A percentile compares a stretch with the other conserved stretches of the same genome.
These are phyloP conservation scores for Tolypocladium capitatum DNA, from an alignment of 2,329 filamentous ascomycete genomes.

Conservation along the genomic window DNA sequence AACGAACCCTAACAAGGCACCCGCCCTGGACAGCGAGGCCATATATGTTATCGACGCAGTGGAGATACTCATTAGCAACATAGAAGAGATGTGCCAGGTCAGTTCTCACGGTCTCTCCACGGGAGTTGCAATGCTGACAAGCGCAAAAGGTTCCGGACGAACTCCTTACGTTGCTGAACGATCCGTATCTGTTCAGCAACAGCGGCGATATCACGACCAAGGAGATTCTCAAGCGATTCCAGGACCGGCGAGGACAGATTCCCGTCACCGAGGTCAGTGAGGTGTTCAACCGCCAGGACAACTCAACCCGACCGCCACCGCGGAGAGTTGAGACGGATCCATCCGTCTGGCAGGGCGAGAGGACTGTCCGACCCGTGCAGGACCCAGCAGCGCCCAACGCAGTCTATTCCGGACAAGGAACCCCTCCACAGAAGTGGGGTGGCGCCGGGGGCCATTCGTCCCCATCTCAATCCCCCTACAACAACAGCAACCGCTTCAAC, in stretches of 20 bases:
- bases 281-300: conserved; percentile 42
- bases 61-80: conserved; percentile 78
- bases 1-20: conserved; percentile 53
- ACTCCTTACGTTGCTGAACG: conserved; percentile 71
- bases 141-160: conserved; percentile 72
- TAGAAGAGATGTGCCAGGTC: conserved; percentile 96
- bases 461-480: conserved; percentile 25
- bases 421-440: conserved; percentile 36
- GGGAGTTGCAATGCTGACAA: not conserved
- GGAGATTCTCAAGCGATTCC: conserved; percentile 89
- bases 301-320: conserved; percentile 40
- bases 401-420: conserved; percentile 26
- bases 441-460: conserved; percentile 29
- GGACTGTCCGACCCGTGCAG: conserved; percentile 66
- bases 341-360: conserved; percentile 69
- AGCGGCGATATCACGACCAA: conserved; percentile 87
- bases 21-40: conserved; percentile 68
- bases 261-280: conserved; percentile 47
- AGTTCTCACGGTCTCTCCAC: conserved; percentile 19
- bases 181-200: conserved; percentile 68
- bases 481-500: conserved; percentile 28
- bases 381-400: conserved; percentile 34
- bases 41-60: conserved; percentile 92
- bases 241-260: conserved; percentile 54
- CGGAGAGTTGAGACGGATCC: conserved; percentile 77